Base-by-base conservation (phyloP, 1,284 basidiomycete genomes). In the Moesziomyces sp. region DNA sequence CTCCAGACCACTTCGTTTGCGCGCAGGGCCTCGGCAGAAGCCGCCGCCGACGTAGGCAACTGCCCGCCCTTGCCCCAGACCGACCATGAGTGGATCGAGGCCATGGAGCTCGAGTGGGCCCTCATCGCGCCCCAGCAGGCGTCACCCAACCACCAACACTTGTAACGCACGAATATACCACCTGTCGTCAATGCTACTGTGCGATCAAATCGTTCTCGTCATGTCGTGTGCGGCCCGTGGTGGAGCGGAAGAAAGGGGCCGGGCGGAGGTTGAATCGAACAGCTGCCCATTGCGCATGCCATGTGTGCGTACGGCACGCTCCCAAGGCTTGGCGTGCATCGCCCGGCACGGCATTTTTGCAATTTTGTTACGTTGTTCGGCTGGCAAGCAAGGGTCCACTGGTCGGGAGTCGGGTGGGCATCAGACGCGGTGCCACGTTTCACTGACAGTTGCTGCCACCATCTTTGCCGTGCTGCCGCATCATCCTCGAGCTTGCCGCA, bases 61-160 rank as follows among this genome's bases (percentile, higher is more conserved):
- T 64, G 65, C 16, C 71, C 66, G 19, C 65, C 65, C 3, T 30
- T 68, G 54, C 71, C 71, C 7, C 50, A 49, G 26, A 56, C 47
- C 52, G 65, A 74, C 21, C 45, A 51, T 7, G 71, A 74, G 35
- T 74, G 71, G 71, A 44, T 74, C 24, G 71, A 74, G 26, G 71
- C 58, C 6, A 69, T 74, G 61, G 71, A 74, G 21, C 46, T 74
- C 26, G 66, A 69, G 35, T 74, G 71, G 71, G 60, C 65, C 28
- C 33, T 74, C 5, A 47, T 74, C 8, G 23, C 51, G 24, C 48
- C 58, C 5, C 42, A 46, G 52, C 52, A 33, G 21, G 26, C 28
- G 19, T 16, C 30, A 23, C 24, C 52, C 19, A 61, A 55, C 23
- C 56, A 59, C 16, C 43, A 52, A 14, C 63, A 66, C 38, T 43